These are phyloP conservation scores for Clonostachys sp. DNA, from an alignment of 2,329 filamentous ascomycete genomes.

Conservation along the genomic window DNA sequence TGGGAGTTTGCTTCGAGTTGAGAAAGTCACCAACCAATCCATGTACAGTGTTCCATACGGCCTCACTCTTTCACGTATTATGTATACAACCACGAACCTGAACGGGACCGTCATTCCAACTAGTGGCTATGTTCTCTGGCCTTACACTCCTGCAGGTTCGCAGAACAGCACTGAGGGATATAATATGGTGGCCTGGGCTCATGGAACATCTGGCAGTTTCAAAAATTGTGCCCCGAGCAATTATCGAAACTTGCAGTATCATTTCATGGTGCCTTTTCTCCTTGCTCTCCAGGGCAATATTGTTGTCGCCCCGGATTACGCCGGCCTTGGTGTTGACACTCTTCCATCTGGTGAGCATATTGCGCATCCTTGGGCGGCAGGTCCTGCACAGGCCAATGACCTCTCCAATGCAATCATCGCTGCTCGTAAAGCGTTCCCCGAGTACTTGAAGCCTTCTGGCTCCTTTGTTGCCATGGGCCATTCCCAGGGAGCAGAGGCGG, in stretches of 20 bases:
- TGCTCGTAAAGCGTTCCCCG: background rate
- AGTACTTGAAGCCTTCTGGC: background rate
- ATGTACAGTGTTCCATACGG: background rate
- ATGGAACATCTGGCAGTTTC: background rate
- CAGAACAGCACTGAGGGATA: background rate
- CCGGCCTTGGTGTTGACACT: background rate
- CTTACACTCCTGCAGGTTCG: background rate
- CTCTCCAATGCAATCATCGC: background rate
- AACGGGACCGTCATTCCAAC: background rate
- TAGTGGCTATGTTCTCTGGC: background rate
- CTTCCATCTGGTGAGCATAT: background rate
- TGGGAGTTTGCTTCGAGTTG: background rate
- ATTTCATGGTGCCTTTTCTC: background rate
- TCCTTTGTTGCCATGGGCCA: background rate
- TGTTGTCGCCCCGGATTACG: background rate
- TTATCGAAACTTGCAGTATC: background rate
- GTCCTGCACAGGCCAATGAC: background rate
- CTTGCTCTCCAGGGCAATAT: background rate
- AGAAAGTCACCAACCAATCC: background rate
- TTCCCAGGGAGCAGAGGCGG: background rate
- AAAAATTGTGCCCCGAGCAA: background rate
- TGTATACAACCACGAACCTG: background rate
- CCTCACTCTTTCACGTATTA: background rate
- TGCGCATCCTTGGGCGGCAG: background rate
- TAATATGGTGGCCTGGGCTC: background rate